Base-by-base conservation (phyloP, 495 filamentous ascomycete species). In the Aspergillus baeticus region DNA sequence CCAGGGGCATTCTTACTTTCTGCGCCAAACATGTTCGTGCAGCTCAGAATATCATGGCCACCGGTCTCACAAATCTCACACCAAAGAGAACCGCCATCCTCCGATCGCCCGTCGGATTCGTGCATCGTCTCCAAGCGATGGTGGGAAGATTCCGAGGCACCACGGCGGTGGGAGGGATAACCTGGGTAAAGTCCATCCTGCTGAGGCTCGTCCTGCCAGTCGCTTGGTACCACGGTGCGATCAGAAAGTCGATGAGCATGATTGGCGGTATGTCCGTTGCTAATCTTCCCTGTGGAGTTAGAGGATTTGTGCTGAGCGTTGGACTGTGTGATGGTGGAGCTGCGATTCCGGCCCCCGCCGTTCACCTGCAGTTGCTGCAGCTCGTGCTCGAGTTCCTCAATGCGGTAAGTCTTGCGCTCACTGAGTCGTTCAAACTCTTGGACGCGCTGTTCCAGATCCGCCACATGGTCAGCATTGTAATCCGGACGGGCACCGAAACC, bases 21-120 rank as follows among this genome's bases (percentile, higher is more conserved):
- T 21, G 74, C 65, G 10, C 73, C 84, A 65, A 92, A 91, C 84
- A 95, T 91, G 65, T 87, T 94, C 31, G 90, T 90, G 75, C 93
- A 98, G 17, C 86, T 94, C 34, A 98, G 72, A 57, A 98, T 96
- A 60, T 98, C 93, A 62, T 98, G 93, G 14, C 93, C 93, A n/a
- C 81, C 78, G 2, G 87, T 89, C 71, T 98, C 93, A 69, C 93
- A 96, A 46, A 98, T 92, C 72, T 98, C 93, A 74, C 93, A 98
- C 90, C 92, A 96, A 55, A 92, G 79, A 52, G 85, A 86, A 58
- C 76, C 81, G 65, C 88, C 91, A 39, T 87, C 88, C 45, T 84
- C 82, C 11, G 88, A 89, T 46, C 86, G 84, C 20, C 79, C 74
- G 62, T 92, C 90, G 53, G 85, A 87, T 68, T 92, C 89, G 37